Evolutionary conservation across 495 filamentous ascomycete species (phyloP), one percentile per base, ranked within the genome.

Genomic region (Platismatia glauca): DNA sequence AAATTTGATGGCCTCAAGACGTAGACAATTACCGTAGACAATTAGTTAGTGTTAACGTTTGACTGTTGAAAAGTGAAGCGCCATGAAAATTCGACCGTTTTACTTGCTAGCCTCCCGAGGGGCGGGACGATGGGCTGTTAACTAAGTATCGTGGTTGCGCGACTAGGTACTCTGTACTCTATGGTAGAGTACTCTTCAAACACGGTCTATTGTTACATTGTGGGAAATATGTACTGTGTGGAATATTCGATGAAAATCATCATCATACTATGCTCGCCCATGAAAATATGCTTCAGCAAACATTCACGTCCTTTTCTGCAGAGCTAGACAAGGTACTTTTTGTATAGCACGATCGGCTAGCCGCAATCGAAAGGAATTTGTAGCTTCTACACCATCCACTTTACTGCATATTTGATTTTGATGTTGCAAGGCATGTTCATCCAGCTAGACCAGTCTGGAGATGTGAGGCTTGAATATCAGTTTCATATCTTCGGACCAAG

Each of bases 41-140:
- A n/a, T n/a, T n/a, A n/a, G n/a, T n/a, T 34, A 56, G 29, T 16
- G 50, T 62, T 62, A 56, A 43, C 9, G 20, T 62, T 46, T 31
- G 48, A 12, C 15, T 53, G 39, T 24, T 55, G 7, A 39, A 13
- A 39, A 43, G 4, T 18, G 4, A 18, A 3, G 3, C 7, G 18
- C 7, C 3, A 39, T 16, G 13, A 39, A 39, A 13, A 16, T 39
- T 39, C 38, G 16, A 16, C 39, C 39, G 39, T 43, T 43, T 35
- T 35, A 35, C n/a, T n/a, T 35, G 9, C 34, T 35, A 35, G 34
- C 34, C n/a, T n/a, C n/a, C n/a, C n/a, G n/a, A n/a, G n/a, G n/a
- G n/a, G n/a, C n/a, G n/a, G n/a, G n/a, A n/a, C n/a, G n/a, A n/a
- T n/a, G n/a, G n/a, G n/a, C n/a, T n/a, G n/a, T n/a, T n/a, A n/a